phyloP scores from a whole-genome alignment of 148 eudicot species.

The Persicaria tinctoria region DNA sequence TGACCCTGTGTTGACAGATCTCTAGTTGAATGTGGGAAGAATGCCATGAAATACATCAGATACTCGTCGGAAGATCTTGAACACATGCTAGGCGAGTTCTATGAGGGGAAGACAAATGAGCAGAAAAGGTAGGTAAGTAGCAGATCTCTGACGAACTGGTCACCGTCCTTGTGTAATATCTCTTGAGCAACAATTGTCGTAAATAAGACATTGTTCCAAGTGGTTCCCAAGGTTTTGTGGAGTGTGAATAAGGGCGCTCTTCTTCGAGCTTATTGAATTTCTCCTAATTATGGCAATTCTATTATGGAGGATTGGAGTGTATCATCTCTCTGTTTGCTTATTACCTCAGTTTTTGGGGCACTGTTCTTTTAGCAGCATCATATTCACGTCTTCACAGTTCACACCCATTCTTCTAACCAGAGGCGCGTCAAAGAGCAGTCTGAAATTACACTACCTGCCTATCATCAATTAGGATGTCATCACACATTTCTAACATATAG shows the following conservation, averaged over 20 bases:
- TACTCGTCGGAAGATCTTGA: slow-evolving; percentile 88
- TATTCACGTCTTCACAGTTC: too few species aligned
- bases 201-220: slow-evolving; percentile 1
- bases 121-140: slow-evolving; percentile 23
- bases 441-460: too few species aligned
- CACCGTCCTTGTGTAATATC: not conserved
- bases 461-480: too few species aligned
- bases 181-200: not conserved
- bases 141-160: not conserved
- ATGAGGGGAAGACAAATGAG: slow-evolving; percentile 74
- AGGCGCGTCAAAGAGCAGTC: too few species aligned
- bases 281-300: not conserved
- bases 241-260: slow-evolving; percentile 8
- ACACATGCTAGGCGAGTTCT: slow-evolving; percentile 92
- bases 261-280: not conserved
- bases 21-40: slow-evolving; percentile 84
- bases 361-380: too few species aligned
- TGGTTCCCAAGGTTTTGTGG: slow-evolving; percentile 6
- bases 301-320: not conserved
- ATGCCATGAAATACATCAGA: slow-evolving; percentile 78
- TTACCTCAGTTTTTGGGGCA: not conserved
- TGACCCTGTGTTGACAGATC: slow-evolving; percentile 31
- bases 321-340: not conserved
- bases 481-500: too few species aligned
- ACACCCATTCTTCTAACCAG: too few species aligned